Base-by-base conservation (phyloP, 75 land plant species). In the Sequoia sempervirens region DNA sequence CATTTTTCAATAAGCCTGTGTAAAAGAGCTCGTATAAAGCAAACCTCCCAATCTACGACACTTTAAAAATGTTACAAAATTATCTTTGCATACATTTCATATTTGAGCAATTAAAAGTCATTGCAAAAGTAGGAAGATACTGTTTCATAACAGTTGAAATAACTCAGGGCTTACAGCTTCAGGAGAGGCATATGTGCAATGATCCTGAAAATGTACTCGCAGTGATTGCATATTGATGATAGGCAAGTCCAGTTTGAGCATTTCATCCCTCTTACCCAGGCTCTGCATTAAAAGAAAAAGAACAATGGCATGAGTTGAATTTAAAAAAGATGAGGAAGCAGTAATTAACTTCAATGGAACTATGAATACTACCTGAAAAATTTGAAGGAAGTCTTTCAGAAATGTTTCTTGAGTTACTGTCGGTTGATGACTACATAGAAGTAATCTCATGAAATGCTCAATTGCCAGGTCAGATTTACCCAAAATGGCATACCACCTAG, bases 341-440 rank as follows among this genome's bases (percentile, higher is more conserved):
- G 61, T 15, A 73, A 56, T 26, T 20, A 40, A 7, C 41, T 1
- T 28, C 79, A 66, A 69, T 9, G 36, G 45, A 37, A 68, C 15
- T 52, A 50, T 12, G 26, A 32, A 45, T 8, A 30, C 68, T 84
- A 96, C 99, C 96, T 98, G 89, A 83, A 94, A 90, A 82, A 89
- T 80, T 68, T 84, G 88, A 36, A 96, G 86, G 82, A 96, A 98
- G 32, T 94, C 95, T 64, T 86, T 88, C 75, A 98, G 80, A 80
- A 92, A 98, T 34, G 87, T 54, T 78, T 96, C 91, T 84, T 98
- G 99, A 13, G 89, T 92, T 68, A 87, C 64, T 81, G 90, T 84
- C 14, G 99, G 89, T 88, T 96, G 99, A 90, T 98, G 98, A 83
- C 90, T 89, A 88, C 99, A 92, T 68, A 92, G 88, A 53, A 98